phyloP scores from a whole-genome alignment of 208 protist species.

The Acanthamoeba polyphaga region DNA sequence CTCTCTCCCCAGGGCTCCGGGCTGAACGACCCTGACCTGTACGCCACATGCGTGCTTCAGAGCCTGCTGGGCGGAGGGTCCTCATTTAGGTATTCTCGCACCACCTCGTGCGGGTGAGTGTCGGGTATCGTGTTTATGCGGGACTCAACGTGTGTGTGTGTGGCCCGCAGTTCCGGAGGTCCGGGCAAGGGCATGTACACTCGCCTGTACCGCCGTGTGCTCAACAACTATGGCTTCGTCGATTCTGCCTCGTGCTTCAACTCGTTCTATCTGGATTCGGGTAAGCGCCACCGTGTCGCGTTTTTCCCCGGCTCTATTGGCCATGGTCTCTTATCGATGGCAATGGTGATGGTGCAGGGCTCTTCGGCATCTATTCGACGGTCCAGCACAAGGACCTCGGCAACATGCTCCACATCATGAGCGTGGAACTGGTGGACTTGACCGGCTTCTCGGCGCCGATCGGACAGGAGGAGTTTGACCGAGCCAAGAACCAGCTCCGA shows the following conservation, averaged over 20 bases:
- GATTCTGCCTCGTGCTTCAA: constrained; percentile 78
- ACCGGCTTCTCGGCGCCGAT: background rate
- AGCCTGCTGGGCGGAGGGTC: constrained; percentile 87
- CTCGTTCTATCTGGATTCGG: constrained; percentile 81
- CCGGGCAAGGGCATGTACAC: constrained; percentile 90
- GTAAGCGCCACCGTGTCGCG: background rate
- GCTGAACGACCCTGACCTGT: constrained; percentile 81
- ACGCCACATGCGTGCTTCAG: constrained; percentile 80
- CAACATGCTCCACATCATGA: constrained; percentile 56
- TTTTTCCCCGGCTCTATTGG: background rate
- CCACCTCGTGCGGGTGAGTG: constrained; percentile 60
- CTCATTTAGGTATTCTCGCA: constrained; percentile 78
- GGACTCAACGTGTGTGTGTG: background rate
- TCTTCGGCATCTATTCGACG: constrained; percentile 81
- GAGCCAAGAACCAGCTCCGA: constrained; percentile 85
- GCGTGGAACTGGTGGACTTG: constrained; percentile 4
- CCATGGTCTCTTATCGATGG: background rate
- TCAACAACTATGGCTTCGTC: constrained; percentile 81
- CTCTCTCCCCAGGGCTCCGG: background rate
- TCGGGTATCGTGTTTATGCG: background rate
- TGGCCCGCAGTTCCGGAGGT: constrained; percentile 55
- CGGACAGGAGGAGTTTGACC: constrained; percentile 78
- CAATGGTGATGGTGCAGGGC: background rate
- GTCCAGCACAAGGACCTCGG: constrained; percentile 8
- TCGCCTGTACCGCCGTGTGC: constrained; percentile 84